Base-by-base conservation (phyloP, 2,329 filamentous ascomycete genomes). In the Helotiales sp. region DNA sequence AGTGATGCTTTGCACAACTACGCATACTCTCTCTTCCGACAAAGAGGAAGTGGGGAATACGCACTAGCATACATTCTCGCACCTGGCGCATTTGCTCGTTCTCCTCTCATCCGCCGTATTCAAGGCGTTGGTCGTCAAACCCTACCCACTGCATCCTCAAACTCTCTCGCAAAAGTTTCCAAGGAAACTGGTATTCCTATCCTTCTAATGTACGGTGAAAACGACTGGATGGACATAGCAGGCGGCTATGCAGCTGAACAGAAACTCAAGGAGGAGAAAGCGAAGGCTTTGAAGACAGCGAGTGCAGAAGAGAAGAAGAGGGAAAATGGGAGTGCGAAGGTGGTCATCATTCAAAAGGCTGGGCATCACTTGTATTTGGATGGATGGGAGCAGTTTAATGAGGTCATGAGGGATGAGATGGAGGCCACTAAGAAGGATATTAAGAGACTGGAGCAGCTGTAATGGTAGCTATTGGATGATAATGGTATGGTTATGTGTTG, bases 151-250 rank as follows among this genome's bases (percentile, higher is more conserved):
- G 27, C 57, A 24, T 2, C 30, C 8, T 30, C 53, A 3, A 30
- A 46, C 4, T 17, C 40, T 2, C 22, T 57, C 10, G 30, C 46
- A 27, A 15, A 40, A 1, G 29, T 60, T 3, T 58, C 48, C 27
- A 71, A 68, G 42, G 70, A 73, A 54, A 89, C 81, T 0, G 92
- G 93, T 1, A 79, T 92, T 50, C 93, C 95, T 0, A 79, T 98
- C 30, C 83, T 98, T 8, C 84, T 99, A 71, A 93, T 98, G 89
- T 99, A 99, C 71, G 95, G 95, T 62, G 93, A 98, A 68, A 87
- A 95, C 69, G 95, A 99, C 77, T 99, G 95, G 95, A 99, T 99
- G 95, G 95, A 99, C 65, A 87, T 95, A 8, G 85, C 86, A 0
- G 95, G 93, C 27, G 95, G 95, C 0, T 84, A 87, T 47, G 91